Base-by-base conservation (phyloP, 2,329 filamentous ascomycete species). In the Chaetomium olivaceum region DNA sequence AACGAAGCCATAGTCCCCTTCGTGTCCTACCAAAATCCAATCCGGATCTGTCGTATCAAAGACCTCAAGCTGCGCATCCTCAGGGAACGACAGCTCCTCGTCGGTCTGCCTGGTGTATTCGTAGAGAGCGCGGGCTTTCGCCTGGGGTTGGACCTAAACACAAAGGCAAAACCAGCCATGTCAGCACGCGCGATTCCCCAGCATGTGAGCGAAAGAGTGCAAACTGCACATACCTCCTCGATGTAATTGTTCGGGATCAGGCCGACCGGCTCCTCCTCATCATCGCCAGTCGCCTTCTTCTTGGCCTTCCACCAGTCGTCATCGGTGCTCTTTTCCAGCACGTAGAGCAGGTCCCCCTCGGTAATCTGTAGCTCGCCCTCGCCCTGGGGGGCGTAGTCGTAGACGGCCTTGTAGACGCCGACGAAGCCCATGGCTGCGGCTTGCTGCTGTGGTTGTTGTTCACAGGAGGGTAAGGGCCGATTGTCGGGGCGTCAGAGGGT, bases 81-180 rank as follows among this genome's bases (percentile, higher is more conserved):
- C 95, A 58, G 91, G 86, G 76, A 99, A 98, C 27, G 94, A 98
- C 11, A 99, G 83, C 79, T 99, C 95, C 79, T 99, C 95, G 75
- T 99, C 95, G 27, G 95, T 99, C 80, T 99, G 95, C 73, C 94
- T 88, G 59, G 91, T 91, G 77, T 99, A 99, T 77, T 99, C 95
- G 81, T 94, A 99, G n/a, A 98, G 86, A n/a, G 95, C 92, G 77
- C 90, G 93, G 58, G 94, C 95, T 71, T 89, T 84, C 68, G 87
- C 70, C 69, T 83, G 76, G 25, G 89, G 86, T 76, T 82, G 79
- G 65, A 87, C 85, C 84, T 89, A 63, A 66, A 50, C 2, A 58
- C 62, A 67, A 46, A 51, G 7, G 39, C 39, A 43, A 31, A 52
- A 33, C 21, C 31, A 61, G 8, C 12, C 46, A 61, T n/a, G 48